Conservation (phyloP, 2,329 filamentous ascomycete genomes). For the Pseudocercospora pini-densiflorae region DNA sequence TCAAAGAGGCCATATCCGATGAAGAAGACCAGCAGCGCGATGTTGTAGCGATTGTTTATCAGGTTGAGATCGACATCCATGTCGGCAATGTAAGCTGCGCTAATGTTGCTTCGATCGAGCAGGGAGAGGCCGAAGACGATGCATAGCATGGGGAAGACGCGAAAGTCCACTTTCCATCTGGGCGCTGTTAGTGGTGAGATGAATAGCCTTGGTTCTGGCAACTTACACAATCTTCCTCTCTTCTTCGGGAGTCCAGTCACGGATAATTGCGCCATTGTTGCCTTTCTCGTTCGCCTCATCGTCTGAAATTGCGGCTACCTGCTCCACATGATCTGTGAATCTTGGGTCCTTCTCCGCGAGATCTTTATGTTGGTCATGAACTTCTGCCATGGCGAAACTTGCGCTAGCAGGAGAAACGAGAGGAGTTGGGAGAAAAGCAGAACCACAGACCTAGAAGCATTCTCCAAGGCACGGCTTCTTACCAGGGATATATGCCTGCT, state of each 20-base stretch:
- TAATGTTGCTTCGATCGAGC: conserved; percentile 79
- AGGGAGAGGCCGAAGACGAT: conserved; percentile 62
- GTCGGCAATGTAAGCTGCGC: conserved; percentile 72
- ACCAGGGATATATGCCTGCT: conserved; percentile 1
- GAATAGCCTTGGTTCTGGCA: too few species aligned
- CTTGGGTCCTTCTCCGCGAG: too few species aligned
- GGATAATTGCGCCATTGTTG: conserved; percentile 2
- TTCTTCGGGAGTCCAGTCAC: conserved; percentile 40
- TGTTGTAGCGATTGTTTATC: conserved; percentile 35
- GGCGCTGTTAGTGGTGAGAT: neutral
- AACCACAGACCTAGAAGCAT: neutral
- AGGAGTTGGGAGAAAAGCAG: too few species aligned
- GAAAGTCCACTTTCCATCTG: conserved; percentile 39
- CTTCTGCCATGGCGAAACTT: neutral
- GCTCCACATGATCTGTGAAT: conserved; percentile 19
- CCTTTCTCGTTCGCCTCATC: conserved; percentile 12
- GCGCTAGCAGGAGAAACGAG: too few species aligned
- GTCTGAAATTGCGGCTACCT: conserved; percentile 14
- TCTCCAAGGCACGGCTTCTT: neutral
- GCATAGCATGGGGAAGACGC: conserved; percentile 42
- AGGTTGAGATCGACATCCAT: conserved; percentile 46
- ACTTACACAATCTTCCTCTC: conserved; percentile 37
- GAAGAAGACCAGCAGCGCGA: conserved; percentile 41
- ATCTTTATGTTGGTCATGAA: neutral
- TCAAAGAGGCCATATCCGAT: conserved; percentile 41